Percentiles rank a stretch among this genome's conserved stretches.
These are phyloP conservation scores for Leccinum rimulosum DNA, from an alignment of 768 basidiomycete genomes.

Conservation along the genomic window DNA sequence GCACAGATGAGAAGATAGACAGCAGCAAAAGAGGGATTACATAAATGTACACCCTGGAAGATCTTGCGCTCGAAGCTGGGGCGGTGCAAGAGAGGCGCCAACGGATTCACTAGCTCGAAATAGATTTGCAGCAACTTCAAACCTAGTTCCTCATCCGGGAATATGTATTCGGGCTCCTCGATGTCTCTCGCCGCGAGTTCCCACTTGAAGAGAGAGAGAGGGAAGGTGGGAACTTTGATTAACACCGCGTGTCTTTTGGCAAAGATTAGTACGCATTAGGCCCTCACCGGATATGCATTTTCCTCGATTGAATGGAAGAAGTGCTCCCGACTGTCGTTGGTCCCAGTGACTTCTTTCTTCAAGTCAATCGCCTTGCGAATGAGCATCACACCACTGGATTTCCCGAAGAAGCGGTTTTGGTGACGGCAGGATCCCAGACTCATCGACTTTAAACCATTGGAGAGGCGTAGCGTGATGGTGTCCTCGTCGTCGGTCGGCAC, in stretches of 20 bases:
- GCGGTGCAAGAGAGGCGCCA: slow-evolving; percentile 69
- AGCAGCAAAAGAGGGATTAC: slow-evolving; percentile 51
- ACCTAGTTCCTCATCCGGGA: slow-evolving; percentile 53
- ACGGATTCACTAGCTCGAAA: slow-evolving; percentile 56
- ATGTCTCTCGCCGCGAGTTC: slow-evolving; percentile 22
- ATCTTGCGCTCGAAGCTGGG: slow-evolving; percentile 60
- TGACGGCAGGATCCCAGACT: slow-evolving; percentile 2
- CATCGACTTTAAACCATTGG: slow-evolving; percentile 25
- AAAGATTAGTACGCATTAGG: slow-evolving; percentile 1
- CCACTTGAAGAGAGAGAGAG: slow-evolving; percentile 19
- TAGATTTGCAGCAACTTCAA: slow-evolving; percentile 56
- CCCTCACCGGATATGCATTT: slow-evolving; percentile 25
- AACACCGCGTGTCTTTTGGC: background rate
- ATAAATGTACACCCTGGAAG: slow-evolving; percentile 46
- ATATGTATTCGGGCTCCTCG: slow-evolving; percentile 34
- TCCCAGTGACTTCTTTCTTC: slow-evolving; percentile 55
- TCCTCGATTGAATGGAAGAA: background rate
- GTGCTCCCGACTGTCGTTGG: slow-evolving; percentile 17
- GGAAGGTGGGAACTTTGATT: background rate
- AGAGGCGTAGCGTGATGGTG: slow-evolving; percentile 20
- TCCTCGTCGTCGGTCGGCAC: slow-evolving; percentile 31
- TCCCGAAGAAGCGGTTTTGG: slow-evolving; percentile 35
- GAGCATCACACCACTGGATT: slow-evolving; percentile 42
- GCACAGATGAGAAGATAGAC: slow-evolving; percentile 73
- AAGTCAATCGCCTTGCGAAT: slow-evolving; percentile 52